Evolutionary conservation across 345 rosid genomes (phyloP).

Genomic region (Hirschfeldia incana): DNA sequence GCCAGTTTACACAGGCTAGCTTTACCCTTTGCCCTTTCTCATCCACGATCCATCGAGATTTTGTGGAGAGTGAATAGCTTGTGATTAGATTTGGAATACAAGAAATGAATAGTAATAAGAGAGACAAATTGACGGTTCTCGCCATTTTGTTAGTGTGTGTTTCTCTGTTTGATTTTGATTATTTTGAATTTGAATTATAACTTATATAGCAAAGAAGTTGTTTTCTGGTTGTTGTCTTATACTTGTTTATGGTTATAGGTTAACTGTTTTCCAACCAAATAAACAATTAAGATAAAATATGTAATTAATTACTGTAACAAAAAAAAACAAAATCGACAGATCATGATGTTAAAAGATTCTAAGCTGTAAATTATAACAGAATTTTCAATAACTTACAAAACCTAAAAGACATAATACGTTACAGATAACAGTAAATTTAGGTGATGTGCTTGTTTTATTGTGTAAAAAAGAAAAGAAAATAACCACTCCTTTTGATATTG

Average conservation of each 20-base stretch:
- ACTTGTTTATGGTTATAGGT: slow-evolving; percentile 7
- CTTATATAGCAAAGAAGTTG: slow-evolving; percentile 21
- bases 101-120: slow-evolving; percentile 7
- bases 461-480: not conserved
- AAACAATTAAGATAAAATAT: not conserved
- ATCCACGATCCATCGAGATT: slow-evolving; percentile 59
- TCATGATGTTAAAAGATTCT: not conserved
- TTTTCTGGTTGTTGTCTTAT: slow-evolving; percentile 23
- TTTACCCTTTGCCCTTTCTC: slow-evolving; percentile 55
- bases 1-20: slow-evolving; percentile 72
- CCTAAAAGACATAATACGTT: no score
- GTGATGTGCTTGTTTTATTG: not conserved
- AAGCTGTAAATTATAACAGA: not conserved
- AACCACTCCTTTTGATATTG: not conserved
- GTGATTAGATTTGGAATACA: not conserved
- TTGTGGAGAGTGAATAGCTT: slow-evolving; percentile 52
- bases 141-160: slow-evolving; percentile 8
- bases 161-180: not conserved
- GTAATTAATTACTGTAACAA: not conserved
- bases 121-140: not conserved
- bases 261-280: not conserved
- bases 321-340: not conserved
- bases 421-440: not conserved
- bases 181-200: not conserved
- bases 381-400: not conserved